These are phyloP conservation scores for Lactarius indigo DNA, from an alignment of 768 basidiomycete species.

Conservation along the genomic window DNA sequence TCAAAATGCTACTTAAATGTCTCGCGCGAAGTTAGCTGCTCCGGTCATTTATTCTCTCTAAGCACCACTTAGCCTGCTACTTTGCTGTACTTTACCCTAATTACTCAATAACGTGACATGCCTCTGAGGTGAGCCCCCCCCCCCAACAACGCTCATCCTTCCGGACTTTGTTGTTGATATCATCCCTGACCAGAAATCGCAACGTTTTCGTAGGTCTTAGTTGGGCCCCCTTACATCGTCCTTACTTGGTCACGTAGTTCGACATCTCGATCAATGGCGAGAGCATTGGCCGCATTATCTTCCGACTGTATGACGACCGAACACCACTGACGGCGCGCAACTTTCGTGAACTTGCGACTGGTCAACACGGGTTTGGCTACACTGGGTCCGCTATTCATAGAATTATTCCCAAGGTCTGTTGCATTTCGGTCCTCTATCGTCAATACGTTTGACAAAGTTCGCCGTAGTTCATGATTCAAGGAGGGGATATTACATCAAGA, in stretches of 20 bases:
- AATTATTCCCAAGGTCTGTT: slow-evolving; percentile 59
- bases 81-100: not conserved
- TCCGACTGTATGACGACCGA: slow-evolving; percentile 54
- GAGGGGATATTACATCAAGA: slow-evolving; percentile 77
- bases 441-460: not conserved
- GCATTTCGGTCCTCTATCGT: not conserved
- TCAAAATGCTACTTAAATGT: slow-evolving; percentile 19
- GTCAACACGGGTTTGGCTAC: slow-evolving; percentile 48
- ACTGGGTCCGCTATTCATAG: slow-evolving; percentile 49
- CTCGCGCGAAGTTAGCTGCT: slow-evolving; percentile 7
- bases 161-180: not conserved
- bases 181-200: not conserved
- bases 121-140: not conserved
- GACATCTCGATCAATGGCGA: slow-evolving; percentile 33
- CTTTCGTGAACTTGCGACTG: slow-evolving; percentile 57
- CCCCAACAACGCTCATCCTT: not conserved
- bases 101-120: not conserved
- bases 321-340: slow-evolving; percentile 46
- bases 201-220: slow-evolving; percentile 19
- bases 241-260: slow-evolving; percentile 27
- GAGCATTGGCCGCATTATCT: slow-evolving; percentile 41
- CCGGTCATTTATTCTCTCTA: slow-evolving; percentile 3
- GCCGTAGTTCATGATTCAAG: slow-evolving; percentile 74
- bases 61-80: not conserved
- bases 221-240: not conserved